These are phyloP conservation scores for Nemophila menziesii DNA, from an alignment of 257 asterid genomes.

Conservation along the genomic window DNA sequence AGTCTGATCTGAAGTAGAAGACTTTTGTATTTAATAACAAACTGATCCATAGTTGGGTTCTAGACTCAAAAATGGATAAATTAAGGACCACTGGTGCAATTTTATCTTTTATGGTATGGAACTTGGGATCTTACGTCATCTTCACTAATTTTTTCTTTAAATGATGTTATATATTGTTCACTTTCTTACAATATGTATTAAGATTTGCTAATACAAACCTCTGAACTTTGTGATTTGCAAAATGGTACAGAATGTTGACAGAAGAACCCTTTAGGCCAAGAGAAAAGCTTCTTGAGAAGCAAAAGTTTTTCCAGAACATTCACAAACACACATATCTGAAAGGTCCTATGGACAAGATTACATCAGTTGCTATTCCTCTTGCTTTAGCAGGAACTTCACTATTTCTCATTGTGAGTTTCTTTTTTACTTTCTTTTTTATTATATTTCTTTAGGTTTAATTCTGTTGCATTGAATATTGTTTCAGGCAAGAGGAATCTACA, in stretches of 20 bases:
- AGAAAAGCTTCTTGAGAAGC: conserved; percentile 55
- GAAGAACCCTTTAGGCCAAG: conserved; percentile 71
- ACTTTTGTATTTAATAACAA: too few relatives aligned
- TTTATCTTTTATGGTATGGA: too few relatives aligned
- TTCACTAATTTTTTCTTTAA: too few relatives aligned
- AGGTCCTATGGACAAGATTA: conserved; percentile 45
- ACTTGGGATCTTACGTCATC: too few relatives aligned
- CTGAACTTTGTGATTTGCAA: not conserved
- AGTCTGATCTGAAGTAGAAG: too few relatives aligned
- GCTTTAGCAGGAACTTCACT: conserved; percentile 44
- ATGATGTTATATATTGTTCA: too few relatives aligned
- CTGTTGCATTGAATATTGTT: conserved; percentile 6
- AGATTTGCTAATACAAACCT: too few relatives aligned
- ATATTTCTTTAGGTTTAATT: not conserved
- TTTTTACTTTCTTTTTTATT: conserved; percentile 1
- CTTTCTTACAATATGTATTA: too few relatives aligned
- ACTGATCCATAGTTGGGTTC: too few relatives aligned
- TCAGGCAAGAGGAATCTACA: conserved; percentile 68
- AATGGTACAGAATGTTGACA: conserved; percentile 49
- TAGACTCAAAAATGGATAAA: too few relatives aligned
- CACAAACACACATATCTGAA: conserved; percentile 51
- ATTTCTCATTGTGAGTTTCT: conserved; percentile 47
- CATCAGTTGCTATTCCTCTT: conserved; percentile 59
- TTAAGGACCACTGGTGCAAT: too few relatives aligned
- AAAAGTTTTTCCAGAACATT: conserved; percentile 43